Evolutionary conservation across 164 flowering plant genomes (phyloP), one percentile per base, ranked within the genome.

Genomic region (Dillenia turbinata): DNA sequence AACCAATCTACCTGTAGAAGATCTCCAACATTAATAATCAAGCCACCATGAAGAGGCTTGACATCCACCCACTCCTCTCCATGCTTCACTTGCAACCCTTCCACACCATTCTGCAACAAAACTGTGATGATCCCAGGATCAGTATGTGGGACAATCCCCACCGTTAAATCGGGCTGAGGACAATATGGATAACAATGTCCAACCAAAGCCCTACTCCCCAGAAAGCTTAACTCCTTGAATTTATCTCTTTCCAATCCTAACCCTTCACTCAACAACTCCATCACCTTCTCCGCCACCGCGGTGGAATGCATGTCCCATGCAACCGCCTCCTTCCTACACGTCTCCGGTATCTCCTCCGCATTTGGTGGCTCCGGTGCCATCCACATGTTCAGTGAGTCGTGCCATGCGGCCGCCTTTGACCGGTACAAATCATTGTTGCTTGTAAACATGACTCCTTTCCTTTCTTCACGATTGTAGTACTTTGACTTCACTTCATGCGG

Each of bases 221-320:
- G 13, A 33, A 63, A 72, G 0, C 63, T 62, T 47, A 79, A 17
- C 49, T 76, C 77, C 73, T 73, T 74, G 12, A 77, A 68, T 60
- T 13, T 75, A 12, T 64, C 70, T 0, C 12, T 2, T 1, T 61
- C 64, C 19, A 79, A 52, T 1, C 81, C 81, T 9, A 79, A 17
- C n/a, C 83, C 83, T 60, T 77, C 79, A 12, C 71, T 26, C 48
- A 79, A 17, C 55, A 79, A 14, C 62, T 68, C 74, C 66, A 68
- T 62, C 59, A 79, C 56, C 1, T 10, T 33, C 54, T 67, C 78
- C 3, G 64, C 78, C 50, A 74, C 64, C 54, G 1, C 44, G 15
- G 16, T 69, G 1, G 53, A 71, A 2, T 47, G 45, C 45, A 1
- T 2, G 17, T 72, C 73, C 81, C 78, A 79, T 9, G 47, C 63